Percentiles rank a stretch among this genome's conserved stretches.
Evolutionary conservation across 2,329 filamentous ascomycete species (phyloP).

Genomic region (Arachnopeziza araneosa): DNA sequence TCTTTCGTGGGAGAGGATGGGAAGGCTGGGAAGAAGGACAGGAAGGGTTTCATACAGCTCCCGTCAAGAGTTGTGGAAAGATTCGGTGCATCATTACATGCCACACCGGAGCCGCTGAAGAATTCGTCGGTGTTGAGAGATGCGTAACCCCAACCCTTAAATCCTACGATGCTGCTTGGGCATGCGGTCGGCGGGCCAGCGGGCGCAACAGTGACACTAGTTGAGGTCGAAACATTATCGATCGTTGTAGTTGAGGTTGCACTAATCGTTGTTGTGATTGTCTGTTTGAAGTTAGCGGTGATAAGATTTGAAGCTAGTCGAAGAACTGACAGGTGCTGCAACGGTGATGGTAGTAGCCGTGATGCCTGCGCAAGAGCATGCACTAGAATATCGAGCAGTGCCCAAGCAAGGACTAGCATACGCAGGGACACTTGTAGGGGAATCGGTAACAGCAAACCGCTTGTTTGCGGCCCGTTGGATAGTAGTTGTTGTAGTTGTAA

Average conservation of each 20-base stretch:
- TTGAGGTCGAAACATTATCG: neutral
- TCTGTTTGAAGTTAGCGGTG: neutral
- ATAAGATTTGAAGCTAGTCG: neutral
- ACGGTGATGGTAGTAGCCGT: constrained; percentile 1
- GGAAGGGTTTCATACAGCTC: neutral
- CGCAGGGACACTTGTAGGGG: constrained; percentile 12
- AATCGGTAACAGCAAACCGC: constrained; percentile 2
- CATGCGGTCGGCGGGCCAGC: neutral
- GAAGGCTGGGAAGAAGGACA: neutral
- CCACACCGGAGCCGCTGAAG: neutral
- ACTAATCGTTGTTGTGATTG: neutral
- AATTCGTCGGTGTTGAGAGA: neutral
- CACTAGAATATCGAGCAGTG: constrained; percentile 18
- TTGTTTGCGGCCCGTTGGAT: constrained; percentile 1
- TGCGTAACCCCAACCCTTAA: neutral
- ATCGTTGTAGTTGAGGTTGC: neutral
- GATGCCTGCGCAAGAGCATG: constrained; percentile 24
- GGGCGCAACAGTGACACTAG: neutral
- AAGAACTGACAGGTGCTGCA: neutral
- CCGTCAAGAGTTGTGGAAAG: neutral
- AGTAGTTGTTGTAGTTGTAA: constrained; percentile 3
- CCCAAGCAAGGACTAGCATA: constrained; percentile 22
- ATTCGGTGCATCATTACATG: neutral
- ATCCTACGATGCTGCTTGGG: neutral
- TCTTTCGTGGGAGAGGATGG: no score